phyloP scores from a whole-genome alignment of 176 grass and related monocot species.

The Tillandsia leiboldiana region DNA sequence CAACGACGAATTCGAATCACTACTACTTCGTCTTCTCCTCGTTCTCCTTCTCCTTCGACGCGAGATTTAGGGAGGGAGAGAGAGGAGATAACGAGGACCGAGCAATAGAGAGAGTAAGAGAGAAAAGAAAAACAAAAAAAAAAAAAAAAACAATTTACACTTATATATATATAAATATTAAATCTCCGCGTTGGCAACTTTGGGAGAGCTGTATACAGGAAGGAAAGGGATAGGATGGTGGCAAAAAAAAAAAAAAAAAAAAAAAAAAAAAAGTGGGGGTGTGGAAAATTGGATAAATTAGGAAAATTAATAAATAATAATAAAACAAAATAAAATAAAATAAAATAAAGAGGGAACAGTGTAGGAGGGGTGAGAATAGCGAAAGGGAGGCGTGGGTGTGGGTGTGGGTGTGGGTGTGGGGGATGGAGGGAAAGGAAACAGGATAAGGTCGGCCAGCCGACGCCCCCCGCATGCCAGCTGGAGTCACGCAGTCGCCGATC shows the following conservation, averaged over 20 bases:
- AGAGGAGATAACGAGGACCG: too few relatives aligned
- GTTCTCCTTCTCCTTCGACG: too few relatives aligned
- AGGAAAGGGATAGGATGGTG: conserved; percentile 2
- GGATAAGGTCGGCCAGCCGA: conserved; percentile 1
- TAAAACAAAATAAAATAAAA: background rate
- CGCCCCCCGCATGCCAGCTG: conserved; percentile 51
- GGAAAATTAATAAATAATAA: background rate
- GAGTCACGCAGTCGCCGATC: conserved; percentile 38
- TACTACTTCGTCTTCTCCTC: too few relatives aligned
- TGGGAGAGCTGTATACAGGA: conserved; percentile 13
- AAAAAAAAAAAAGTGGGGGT: background rate
- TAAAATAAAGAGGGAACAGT: background rate
- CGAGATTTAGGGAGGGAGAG: too few relatives aligned
- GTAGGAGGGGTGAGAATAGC: background rate
- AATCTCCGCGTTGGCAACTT: too few relatives aligned
- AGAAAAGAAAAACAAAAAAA: too few relatives aligned
- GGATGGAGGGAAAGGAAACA: background rate
- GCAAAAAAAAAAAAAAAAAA: conserved; percentile 8
- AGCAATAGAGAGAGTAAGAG: too few relatives aligned
- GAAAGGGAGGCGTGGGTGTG: conserved; percentile 60
- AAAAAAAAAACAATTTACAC: too few relatives aligned
- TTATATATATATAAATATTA: too few relatives aligned
- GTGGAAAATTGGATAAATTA: too few relatives aligned
- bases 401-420: conserved; percentile 19
- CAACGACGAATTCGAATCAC: too few relatives aligned